These are phyloP conservation scores for Diphasiastrum complanatum DNA, from an alignment of 83 land plant species.

Conservation along the genomic window DNA sequence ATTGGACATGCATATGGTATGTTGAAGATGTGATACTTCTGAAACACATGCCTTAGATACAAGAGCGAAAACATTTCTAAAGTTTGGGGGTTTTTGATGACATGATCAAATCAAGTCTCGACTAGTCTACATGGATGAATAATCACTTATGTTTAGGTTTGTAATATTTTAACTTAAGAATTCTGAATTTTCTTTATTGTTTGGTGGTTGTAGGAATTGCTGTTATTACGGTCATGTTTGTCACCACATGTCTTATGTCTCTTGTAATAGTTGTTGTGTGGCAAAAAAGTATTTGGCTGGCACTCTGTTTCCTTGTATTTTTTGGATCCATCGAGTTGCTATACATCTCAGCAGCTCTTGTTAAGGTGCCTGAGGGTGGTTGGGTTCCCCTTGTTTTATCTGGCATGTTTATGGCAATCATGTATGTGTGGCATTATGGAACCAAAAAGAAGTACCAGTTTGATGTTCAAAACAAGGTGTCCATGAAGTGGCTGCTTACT, in stretches of 20 bases:
- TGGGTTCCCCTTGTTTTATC: constrained; percentile 78
- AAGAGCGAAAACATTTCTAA: not conserved
- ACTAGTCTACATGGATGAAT: not conserved
- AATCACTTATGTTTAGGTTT: not conserved
- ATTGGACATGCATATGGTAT: constrained; percentile 94
- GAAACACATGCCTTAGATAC: not conserved
- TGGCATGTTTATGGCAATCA: constrained; percentile 48
- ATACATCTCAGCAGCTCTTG: constrained; percentile 59
- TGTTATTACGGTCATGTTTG: constrained; percentile 70
- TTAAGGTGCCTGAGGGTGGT: constrained; percentile 84
- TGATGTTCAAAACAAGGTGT: constrained; percentile 82
- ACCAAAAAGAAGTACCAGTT: constrained; percentile 64
- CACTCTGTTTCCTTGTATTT: constrained; percentile 51
- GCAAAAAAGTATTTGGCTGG: constrained; percentile 42
- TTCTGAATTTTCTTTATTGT: not conserved
- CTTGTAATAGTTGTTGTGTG: constrained; percentile 72
- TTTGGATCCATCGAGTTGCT: constrained; percentile 64
- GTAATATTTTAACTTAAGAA: not conserved
- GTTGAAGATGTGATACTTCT: constrained; percentile 5
- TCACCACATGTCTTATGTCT: constrained; percentile 77
- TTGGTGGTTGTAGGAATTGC: constrained; percentile 55
- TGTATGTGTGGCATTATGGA: constrained; percentile 91
- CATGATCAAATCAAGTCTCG: not conserved
- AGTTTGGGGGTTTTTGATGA: not conserved
- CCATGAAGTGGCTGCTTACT: constrained; percentile 73